phyloP scores from a whole-genome alignment of 164 flowering plant species.

The Stephania cephalantha region DNA sequence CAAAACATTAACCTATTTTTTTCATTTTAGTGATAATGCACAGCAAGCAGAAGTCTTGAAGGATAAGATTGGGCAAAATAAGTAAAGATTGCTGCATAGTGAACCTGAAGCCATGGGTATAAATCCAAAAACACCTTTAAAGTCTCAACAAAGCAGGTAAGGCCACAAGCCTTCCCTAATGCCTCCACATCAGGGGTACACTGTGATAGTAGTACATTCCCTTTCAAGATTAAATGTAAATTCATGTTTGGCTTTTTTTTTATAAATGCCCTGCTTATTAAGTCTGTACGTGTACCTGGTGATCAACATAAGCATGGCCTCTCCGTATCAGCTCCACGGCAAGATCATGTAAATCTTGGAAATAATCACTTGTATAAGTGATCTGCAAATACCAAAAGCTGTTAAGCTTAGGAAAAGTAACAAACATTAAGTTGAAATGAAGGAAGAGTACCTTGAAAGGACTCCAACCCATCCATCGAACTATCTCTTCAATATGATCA shows the following conservation, averaged over 20 bases:
- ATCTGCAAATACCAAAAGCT: conserved; percentile 41
- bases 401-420: conserved; percentile 10
- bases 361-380: conserved; percentile 94
- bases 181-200: too few relatives aligned
- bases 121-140: too few relatives aligned
- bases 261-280: not conserved
- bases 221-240: too few relatives aligned
- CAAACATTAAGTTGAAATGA: not conserved
- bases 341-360: conserved; percentile 78
- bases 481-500: conserved; percentile 91
- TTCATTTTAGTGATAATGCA: not conserved
- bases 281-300: conserved; percentile 57
- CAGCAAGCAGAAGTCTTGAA: not conserved
- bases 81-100: too few relatives aligned
- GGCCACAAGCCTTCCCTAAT: too few relatives aligned
- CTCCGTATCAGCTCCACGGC: conserved; percentile 87
- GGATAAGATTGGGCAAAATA: too few relatives aligned
- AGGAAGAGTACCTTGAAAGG: conserved; percentile 67
- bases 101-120: too few relatives aligned
- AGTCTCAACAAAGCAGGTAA: too few relatives aligned
- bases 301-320: conserved; percentile 97
- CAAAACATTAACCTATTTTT: not conserved
- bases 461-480: conserved; percentile 95
- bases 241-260: too few relatives aligned
- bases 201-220: too few relatives aligned